These are phyloP conservation scores for Sclerotinia spermophila DNA, from an alignment of 2,329 filamentous ascomycete genomes.

Conservation along the genomic window DNA sequence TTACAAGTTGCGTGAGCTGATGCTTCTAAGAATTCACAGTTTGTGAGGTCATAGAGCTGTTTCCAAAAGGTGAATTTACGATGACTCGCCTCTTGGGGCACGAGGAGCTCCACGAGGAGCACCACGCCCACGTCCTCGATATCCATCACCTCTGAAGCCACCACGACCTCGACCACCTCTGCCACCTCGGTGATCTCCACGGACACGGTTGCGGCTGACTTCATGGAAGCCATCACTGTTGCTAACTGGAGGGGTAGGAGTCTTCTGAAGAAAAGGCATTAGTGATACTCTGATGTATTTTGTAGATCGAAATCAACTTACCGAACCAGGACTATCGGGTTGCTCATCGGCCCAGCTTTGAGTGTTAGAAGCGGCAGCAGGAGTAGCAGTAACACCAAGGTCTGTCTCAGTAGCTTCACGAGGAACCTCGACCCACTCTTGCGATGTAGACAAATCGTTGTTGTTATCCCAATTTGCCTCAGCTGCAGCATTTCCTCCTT, in stretches of 20 bases:
- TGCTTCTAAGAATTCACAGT: neutral
- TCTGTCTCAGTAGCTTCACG: conserved; percentile 73
- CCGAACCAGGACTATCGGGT: conserved; percentile 49
- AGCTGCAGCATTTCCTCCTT: conserved; percentile 56
- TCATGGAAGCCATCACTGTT: conserved; percentile 69
- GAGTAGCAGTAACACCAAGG: conserved; percentile 55
- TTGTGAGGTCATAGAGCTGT: conserved; percentile 8
- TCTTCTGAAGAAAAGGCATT: conserved; percentile 35
- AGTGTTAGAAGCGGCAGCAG: conserved; percentile 50
- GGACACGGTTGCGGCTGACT: conserved; percentile 56
- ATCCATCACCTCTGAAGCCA: conserved; percentile 36
- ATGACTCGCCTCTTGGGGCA: conserved; percentile 23
- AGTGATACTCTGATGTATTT: neutral
- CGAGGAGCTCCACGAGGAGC: conserved; percentile 26
- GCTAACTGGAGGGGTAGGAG: conserved; percentile 37
- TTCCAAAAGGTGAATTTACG: neutral
- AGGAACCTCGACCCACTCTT: conserved; percentile 57
- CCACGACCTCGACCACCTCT: conserved; percentile 45
- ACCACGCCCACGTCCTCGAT: conserved; percentile 37
- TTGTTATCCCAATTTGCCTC: conserved; percentile 62
- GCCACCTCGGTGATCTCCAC: conserved; percentile 42
- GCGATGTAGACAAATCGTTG: conserved; percentile 37
- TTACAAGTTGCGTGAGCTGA: conserved; percentile 15
- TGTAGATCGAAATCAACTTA: conserved; percentile 38
- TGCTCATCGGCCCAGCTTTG: conserved; percentile 84